Evolutionary conservation across 148 eudicot genomes (phyloP).

Genomic region (Simmondsia chinensis): DNA sequence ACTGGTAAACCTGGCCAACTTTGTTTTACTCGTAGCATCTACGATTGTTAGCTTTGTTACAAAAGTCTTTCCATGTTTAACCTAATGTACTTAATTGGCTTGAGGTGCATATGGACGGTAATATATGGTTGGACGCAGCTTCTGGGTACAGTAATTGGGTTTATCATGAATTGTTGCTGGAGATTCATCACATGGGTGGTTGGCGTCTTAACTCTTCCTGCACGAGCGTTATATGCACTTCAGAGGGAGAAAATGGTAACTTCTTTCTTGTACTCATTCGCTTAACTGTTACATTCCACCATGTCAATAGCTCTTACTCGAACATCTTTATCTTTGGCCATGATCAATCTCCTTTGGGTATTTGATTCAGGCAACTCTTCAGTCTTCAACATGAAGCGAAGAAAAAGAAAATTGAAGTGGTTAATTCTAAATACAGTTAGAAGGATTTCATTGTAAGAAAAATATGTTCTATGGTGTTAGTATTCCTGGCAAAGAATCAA

Average conservation of each 20-base stretch:
- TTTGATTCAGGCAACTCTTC: too few relatives aligned
- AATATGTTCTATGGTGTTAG: too few relatives aligned
- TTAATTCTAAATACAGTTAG: too few relatives aligned
- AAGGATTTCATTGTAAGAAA: too few relatives aligned
- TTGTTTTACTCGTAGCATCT: slow-evolving; percentile 10
- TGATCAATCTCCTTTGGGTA: too few relatives aligned
- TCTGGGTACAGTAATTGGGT: slow-evolving; percentile 27
- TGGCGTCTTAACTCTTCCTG: slow-evolving; percentile 47
- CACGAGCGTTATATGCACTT: slow-evolving; percentile 45
- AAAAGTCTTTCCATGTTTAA: slow-evolving; percentile 25
- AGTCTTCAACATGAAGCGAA: too few relatives aligned
- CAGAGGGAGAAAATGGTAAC: slow-evolving; percentile 59
- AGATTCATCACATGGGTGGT: slow-evolving; percentile 25
- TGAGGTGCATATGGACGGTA: slow-evolving; percentile 32
- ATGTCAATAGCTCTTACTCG: too few relatives aligned
- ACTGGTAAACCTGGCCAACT: background rate
- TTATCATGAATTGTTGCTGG: slow-evolving; percentile 39
- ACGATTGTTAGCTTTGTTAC: slow-evolving; percentile 13
- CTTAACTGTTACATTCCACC: too few relatives aligned
- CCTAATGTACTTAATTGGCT: slow-evolving; percentile 17
- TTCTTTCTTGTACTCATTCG: background rate
- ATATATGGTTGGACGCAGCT: slow-evolving; percentile 49
- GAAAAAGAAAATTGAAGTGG: too few relatives aligned
- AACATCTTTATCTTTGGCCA: too few relatives aligned
- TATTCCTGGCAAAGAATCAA: too few relatives aligned